Evolutionary conservation across 306 rosid species (phyloP).

Genomic region (Vachellia collinsii): DNA sequence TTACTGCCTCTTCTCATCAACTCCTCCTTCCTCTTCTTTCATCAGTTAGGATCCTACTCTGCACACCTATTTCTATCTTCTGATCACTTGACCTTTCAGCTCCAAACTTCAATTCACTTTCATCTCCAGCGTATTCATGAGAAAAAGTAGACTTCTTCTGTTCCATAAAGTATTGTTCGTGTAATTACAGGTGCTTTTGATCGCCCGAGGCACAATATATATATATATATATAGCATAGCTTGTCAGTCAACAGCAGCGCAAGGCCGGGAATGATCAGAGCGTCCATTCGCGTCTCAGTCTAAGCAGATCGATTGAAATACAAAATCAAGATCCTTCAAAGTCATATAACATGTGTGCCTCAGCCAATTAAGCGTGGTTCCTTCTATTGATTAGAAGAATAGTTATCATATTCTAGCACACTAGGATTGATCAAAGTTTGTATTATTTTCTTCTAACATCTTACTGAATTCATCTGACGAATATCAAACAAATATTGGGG

Average conservation of each 20-base stretch:
- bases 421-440: not conserved
- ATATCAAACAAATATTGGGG: no score
- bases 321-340: slow-evolving; percentile 1
- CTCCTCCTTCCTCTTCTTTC: not conserved
- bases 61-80: not conserved
- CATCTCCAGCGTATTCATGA: not conserved
- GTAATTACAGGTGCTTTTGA: not conserved
- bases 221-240: not conserved
- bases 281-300: not conserved
- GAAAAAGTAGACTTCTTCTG: not conserved
- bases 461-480: not conserved
- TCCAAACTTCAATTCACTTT: not conserved
- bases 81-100: not conserved
- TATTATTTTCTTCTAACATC: not conserved
- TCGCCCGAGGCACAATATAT: not conserved
- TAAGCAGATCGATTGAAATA: not conserved
- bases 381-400: not conserved
- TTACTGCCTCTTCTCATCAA: not conserved
- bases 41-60: not conserved
- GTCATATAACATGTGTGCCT: not conserved
- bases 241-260: not conserved
- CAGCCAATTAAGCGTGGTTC: not conserved
- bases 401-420: not conserved
- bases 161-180: not conserved
- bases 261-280: not conserved